These are phyloP conservation scores for Penicillium sclerotiorum DNA, from an alignment of 2,329 filamentous ascomycete genomes.

Conservation along the genomic window DNA sequence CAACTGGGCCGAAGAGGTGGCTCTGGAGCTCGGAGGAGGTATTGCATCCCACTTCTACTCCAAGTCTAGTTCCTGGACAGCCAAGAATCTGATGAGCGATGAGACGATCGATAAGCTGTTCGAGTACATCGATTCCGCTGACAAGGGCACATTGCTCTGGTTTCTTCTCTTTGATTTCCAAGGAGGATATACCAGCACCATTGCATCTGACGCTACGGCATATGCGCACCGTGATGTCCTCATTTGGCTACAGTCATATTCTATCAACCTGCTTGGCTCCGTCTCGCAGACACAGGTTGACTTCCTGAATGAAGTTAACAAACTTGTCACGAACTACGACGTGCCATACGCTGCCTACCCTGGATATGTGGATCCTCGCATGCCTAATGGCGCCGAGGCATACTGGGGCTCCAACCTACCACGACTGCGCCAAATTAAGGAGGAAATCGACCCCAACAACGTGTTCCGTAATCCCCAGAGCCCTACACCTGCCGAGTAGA, in stretches of 20 bases:
- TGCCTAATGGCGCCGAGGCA: slow-evolving; percentile 49
- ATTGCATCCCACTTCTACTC: slow-evolving; percentile 57
- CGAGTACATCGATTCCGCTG: slow-evolving; percentile 53
- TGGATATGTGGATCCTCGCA: slow-evolving; percentile 61
- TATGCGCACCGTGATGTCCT: slow-evolving; percentile 67
- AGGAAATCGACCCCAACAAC: slow-evolving; percentile 54
- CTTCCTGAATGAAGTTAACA: slow-evolving; percentile 59
- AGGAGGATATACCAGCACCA: slow-evolving; percentile 62
- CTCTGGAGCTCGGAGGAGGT: slow-evolving; percentile 35
- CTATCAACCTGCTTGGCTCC: slow-evolving; percentile 50
- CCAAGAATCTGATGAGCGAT: slow-evolving; percentile 52
- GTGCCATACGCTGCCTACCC: slow-evolving; percentile 60
- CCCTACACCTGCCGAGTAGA: slow-evolving; percentile 8
- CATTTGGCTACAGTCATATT: slow-evolving; percentile 66
- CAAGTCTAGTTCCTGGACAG: slow-evolving; percentile 58
- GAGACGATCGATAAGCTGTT: slow-evolving; percentile 55
- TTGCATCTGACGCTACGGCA: slow-evolving; percentile 58
- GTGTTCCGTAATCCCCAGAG: slow-evolving; percentile 62
- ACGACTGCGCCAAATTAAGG: slow-evolving; percentile 53
- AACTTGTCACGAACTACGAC: slow-evolving; percentile 34
- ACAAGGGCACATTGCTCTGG: slow-evolving; percentile 61
- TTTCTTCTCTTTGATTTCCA: slow-evolving; percentile 65
- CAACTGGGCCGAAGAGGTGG: slow-evolving; percentile 29
- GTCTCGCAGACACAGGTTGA: slow-evolving; percentile 45
- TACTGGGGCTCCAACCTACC: slow-evolving; percentile 60